Percentiles rank a stretch among this genome's conserved stretches.
Evolutionary conservation across 768 basidiomycete species (phyloP).

Genomic region (Candolleomyces eurysporus): DNA sequence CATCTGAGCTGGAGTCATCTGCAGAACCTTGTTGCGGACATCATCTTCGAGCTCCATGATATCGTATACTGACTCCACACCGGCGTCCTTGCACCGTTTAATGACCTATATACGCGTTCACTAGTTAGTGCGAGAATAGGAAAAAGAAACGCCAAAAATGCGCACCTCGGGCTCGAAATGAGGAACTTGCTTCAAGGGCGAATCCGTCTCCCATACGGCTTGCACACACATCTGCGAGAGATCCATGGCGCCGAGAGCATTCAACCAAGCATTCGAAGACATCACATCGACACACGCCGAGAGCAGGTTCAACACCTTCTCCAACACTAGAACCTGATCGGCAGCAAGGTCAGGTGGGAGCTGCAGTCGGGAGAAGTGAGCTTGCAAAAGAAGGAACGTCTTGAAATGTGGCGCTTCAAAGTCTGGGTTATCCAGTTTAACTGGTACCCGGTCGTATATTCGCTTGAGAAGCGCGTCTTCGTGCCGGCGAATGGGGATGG

Average conservation of each 20-base stretch:
- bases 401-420: constrained; percentile 98
- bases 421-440: constrained; percentile 80
- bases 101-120: constrained; percentile 51
- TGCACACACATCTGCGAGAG: constrained; percentile 98
- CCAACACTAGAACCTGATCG: constrained; percentile 84
- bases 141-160: background rate
- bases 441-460: constrained; percentile 94
- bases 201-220: constrained; percentile 96
- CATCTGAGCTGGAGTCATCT: constrained; percentile 88
- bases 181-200: constrained; percentile 92
- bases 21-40: constrained; percentile 73
- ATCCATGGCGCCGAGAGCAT: constrained; percentile 95
- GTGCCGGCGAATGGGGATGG: constrained; percentile 91
- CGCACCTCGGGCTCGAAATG: constrained; percentile 89
- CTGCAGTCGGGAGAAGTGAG: constrained; percentile 92
- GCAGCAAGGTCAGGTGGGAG: constrained; percentile 92
- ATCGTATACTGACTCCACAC: constrained; percentile 90
- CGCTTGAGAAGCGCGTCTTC: constrained; percentile 83
- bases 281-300: constrained; percentile 98
- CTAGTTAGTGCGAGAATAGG: background rate
- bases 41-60: constrained; percentile 99
- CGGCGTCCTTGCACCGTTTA: constrained; percentile 78
- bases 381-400: constrained; percentile 93
- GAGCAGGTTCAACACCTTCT: constrained; percentile 87
- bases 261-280: constrained; percentile 95